These are phyloP conservation scores for Prosopis cineraria DNA, from an alignment of 306 rosid genomes.

Conservation along the genomic window DNA sequence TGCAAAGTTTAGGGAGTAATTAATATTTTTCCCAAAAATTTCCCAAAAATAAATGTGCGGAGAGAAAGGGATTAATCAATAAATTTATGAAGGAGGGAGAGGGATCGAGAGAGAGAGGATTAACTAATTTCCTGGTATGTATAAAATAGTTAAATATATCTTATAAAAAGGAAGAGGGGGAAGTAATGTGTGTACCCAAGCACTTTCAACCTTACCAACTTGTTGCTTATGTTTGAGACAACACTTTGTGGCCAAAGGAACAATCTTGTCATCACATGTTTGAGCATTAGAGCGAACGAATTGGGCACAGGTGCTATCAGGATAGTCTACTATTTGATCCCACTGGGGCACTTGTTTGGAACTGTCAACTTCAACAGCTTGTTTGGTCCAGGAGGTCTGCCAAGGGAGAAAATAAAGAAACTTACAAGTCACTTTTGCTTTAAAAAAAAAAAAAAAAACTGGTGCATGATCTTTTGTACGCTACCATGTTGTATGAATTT, in stretches of 20 bases:
- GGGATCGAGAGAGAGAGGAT: background rate
- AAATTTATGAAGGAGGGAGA: background rate
- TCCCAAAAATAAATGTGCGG: background rate
- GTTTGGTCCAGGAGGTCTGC: constrained; percentile 92
- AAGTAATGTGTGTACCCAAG: background rate
- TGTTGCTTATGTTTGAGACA: constrained; percentile 50
- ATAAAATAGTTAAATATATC: background rate
- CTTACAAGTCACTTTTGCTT: constrained; percentile 30
- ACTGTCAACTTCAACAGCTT: constrained; percentile 78
- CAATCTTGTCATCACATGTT: constrained; percentile 42
- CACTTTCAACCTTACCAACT: constrained; percentile 46
- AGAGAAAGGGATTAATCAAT: background rate
- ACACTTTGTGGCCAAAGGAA: constrained; percentile 43
- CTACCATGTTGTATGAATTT: background rate
- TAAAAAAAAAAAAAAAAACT: too few relatives aligned
- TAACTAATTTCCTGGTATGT: background rate
- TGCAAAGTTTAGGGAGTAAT: background rate
- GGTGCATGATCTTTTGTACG: constrained; percentile 10
- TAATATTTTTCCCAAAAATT: background rate
- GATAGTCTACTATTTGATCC: constrained; percentile 53
- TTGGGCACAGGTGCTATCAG: constrained; percentile 83
- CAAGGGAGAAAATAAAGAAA: constrained; percentile 38
- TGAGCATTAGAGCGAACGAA: constrained; percentile 70
- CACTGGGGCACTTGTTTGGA: constrained; percentile 55
- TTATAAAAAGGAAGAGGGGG: background rate